Base-by-base conservation (phyloP, 1,284 basidiomycete genomes). In the Marasmius tenuissimus region DNA sequence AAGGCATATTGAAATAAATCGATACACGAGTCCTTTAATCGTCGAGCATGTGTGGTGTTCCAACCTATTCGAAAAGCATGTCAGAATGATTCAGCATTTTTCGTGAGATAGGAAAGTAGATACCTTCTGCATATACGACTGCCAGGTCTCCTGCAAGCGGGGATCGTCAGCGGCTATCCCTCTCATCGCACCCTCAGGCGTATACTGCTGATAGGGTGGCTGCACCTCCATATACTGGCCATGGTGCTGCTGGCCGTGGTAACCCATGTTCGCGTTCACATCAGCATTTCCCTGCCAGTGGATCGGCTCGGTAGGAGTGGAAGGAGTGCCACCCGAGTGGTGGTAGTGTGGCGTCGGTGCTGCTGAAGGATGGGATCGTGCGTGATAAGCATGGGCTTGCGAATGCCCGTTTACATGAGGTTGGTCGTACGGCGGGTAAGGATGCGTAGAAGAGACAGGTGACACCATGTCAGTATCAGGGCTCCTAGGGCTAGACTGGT, bases 81-180 rank as follows among this genome's bases (percentile, higher is more conserved):
- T 37, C 27, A 18, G 11, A 54, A n/a, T 54, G n/a, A 54, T 1
- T 16, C 38, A 38, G 16, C 34, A 56, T 48, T 33, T 51, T 54
- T 20, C 34, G 5, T 12, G 16, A 35, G 9, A 54, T 35, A 54
- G 53, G 35, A 33, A 57, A 61, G 27, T 49, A 45, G 63, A 54
- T 61, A 85, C 78, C 66, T 84, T 82, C 59, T 76, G 75, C 75
- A 84, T 83, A 70, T 84, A 86, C 45, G 78, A 75, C 66, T 80
- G 78, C 85, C 85, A 86, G 3, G 84, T 85, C 68, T 85, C 84
- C 67, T 86, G 85, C 35, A 86, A 67, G 35, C 78, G 76, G 18
- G 72, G 73, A 66, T 85, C 81, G 20, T 85, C 81, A 14, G 81
- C 80, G 6, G 80, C 80, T 57, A 81, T 78, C 0, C 79, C 80